Conservation (phyloP, 305 asterid genomes). For the Coffea humblotiana region DNA sequence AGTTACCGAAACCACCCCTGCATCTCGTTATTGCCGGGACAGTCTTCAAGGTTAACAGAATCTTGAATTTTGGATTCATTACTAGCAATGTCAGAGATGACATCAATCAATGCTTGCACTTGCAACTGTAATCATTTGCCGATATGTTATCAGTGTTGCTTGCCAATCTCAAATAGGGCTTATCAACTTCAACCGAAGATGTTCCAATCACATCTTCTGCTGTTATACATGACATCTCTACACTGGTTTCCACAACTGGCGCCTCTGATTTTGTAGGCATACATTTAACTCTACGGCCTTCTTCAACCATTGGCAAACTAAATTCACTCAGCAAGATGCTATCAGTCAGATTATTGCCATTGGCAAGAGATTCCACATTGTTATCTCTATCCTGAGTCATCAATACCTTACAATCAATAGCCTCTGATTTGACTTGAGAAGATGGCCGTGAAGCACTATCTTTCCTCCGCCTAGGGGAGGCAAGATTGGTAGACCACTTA, state of each 20-base stretch:
- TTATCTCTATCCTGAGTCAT: constrained; percentile 12
- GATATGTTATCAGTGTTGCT: constrained; percentile 19
- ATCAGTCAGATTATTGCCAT: constrained; percentile 13
- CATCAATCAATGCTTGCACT: constrained; percentile 12
- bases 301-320: constrained; percentile 26
- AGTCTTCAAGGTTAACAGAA: constrained; percentile 17
- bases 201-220: constrained; percentile 29
- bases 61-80: neutral
- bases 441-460: constrained; percentile 28
- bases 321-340: constrained; percentile 7
- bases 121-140: constrained; percentile 24
- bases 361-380: constrained; percentile 11
- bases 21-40: neutral
- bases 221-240: constrained; percentile 26
- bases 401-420: constrained; percentile 22
- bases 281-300: constrained; percentile 18
- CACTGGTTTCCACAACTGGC: constrained; percentile 25
- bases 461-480: constrained; percentile 38
- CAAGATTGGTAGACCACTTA: constrained; percentile 83
- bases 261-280: constrained; percentile 24
- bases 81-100: neutral
- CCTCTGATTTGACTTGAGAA: constrained; percentile 28
- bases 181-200: constrained; percentile 22
- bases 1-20: neutral
- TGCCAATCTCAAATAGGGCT: constrained; percentile 22